Conservation (phyloP, 306 rosid species). For the Oemleria cerasiformis region DNA sequence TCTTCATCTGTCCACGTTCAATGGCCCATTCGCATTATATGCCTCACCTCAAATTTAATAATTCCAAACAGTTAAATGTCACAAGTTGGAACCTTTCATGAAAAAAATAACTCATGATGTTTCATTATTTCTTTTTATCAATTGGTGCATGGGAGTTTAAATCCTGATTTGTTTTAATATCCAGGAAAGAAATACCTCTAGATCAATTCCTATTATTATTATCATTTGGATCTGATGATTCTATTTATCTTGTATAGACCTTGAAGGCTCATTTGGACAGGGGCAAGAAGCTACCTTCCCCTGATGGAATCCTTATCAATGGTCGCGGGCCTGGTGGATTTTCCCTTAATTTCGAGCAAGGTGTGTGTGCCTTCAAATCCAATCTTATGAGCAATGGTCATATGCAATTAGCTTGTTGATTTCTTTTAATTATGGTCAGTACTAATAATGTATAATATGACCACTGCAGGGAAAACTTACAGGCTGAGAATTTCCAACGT, state of each 20-base stretch:
- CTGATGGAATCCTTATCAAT: conserved; percentile 93
- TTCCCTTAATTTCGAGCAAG: conserved; percentile 79
- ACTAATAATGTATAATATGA: not conserved
- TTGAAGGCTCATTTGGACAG: conserved; percentile 63
- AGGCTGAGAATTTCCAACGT: conserved; percentile 92
- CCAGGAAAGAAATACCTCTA: not conserved
- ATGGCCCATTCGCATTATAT: not conserved
- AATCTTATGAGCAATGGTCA: not conserved
- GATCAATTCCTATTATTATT: not conserved
- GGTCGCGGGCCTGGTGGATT: conserved; percentile 85
- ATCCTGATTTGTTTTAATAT: too few relatives aligned
- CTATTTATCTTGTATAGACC: conserved; percentile 34
- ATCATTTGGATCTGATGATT: not conserved
- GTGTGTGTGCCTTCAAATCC: conserved; percentile 39
- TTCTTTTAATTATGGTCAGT: not conserved
- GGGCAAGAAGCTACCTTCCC: conserved; percentile 72
- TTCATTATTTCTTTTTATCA: too few relatives aligned
- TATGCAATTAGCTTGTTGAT: too few relatives aligned
- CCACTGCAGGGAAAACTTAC: conserved; percentile 79
- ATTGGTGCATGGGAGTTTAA: too few relatives aligned
- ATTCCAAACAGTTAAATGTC: not conserved
- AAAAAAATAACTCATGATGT: too few relatives aligned
- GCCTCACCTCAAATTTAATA: not conserved
- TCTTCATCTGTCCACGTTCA: conserved; percentile 6
- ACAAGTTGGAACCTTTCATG: not conserved